Conservation (phyloP, 2,329 filamentous ascomycete genomes). For the Endocalyx cinctus region DNA sequence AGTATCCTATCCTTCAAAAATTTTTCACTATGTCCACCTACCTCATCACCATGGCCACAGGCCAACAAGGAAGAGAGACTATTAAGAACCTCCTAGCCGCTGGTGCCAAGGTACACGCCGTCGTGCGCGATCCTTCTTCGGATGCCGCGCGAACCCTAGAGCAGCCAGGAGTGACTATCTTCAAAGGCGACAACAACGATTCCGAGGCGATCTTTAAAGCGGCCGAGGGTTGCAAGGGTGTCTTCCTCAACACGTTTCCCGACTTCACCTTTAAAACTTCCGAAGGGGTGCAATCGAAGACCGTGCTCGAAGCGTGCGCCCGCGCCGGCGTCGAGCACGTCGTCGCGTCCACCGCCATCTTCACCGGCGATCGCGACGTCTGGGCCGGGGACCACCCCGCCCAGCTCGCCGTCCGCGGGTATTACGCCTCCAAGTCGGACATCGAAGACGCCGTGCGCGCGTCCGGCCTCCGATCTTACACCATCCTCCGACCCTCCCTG, state of each 20-base stretch:
- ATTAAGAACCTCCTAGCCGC: conserved; percentile 29
- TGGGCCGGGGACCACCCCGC: conserved; percentile 18
- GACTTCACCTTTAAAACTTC: conserved; percentile 17
- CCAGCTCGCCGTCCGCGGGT: conserved; percentile 14
- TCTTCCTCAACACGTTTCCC: conserved; percentile 18
- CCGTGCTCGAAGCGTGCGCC: conserved; percentile 25
- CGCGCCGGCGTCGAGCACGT: conserved; percentile 27
- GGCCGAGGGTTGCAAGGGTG: conserved; percentile 28
- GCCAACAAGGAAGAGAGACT: conserved; percentile 25
- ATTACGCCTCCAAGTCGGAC: conserved; percentile 33
- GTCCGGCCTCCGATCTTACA: conserved; percentile 26
- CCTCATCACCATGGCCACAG: conserved; percentile 31
- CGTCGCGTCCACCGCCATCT: conserved; percentile 22
- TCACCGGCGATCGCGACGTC: conserved; percentile 9
- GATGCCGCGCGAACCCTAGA: conserved; percentile 23
- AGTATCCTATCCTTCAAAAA: too few species aligned
- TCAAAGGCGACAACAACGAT: conserved; percentile 31
- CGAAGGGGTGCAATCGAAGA: conserved; percentile 26
- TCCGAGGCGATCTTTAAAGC: conserved; percentile 26
- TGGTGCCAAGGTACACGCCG: conserved; percentile 29
- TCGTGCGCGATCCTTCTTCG: conserved; percentile 30
- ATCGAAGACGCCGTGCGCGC: conserved; percentile 29
- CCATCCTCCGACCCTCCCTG: conserved; percentile 28
- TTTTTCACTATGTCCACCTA: conserved; percentile 28
- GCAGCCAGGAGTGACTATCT: conserved; percentile 24